These are phyloP conservation scores for Arthrocladium fulminans DNA, from an alignment of 2,329 filamentous ascomycete genomes.

Conservation along the genomic window DNA sequence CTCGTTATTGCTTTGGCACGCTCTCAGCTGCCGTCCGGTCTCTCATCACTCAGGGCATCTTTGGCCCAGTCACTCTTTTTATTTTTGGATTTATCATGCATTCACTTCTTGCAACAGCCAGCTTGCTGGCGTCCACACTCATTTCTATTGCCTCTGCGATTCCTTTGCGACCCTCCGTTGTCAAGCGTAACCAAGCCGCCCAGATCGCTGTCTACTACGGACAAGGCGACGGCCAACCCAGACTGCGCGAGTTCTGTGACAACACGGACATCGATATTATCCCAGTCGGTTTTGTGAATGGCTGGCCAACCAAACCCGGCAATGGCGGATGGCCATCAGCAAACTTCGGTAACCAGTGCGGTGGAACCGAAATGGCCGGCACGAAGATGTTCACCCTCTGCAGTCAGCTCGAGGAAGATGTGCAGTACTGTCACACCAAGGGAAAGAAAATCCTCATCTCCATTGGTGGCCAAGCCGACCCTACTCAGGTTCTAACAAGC, in stretches of 20 bases:
- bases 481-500: conserved; percentile 49
- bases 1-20: conserved; percentile 5
- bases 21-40: conserved; percentile 8
- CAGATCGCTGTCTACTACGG: conserved; percentile 30
- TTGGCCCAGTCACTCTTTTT: conserved; percentile 10
- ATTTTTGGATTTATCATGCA: not conserved
- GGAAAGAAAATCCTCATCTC: conserved; percentile 66
- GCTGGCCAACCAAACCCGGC: conserved; percentile 40
- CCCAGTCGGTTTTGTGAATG: conserved; percentile 47
- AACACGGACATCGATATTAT: conserved; percentile 47
- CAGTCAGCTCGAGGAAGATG: conserved; percentile 37
- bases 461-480: conserved; percentile 60
- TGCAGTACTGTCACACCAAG: conserved; percentile 52
- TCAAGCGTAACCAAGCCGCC: not conserved
- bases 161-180: not conserved
- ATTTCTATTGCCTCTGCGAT: conserved; percentile 1
- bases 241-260: conserved; percentile 43
- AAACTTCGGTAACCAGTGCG: conserved; percentile 51
- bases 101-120: conserved; percentile 6
- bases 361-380: conserved; percentile 24
- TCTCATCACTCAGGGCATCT: not conserved
- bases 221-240: conserved; percentile 42
- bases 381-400: conserved; percentile 39
- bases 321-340: conserved; percentile 41
- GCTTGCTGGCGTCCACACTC: conserved; percentile 1